Conservation (phyloP, 176 grass and related monocot species). For the Zoysia japonica region DNA sequence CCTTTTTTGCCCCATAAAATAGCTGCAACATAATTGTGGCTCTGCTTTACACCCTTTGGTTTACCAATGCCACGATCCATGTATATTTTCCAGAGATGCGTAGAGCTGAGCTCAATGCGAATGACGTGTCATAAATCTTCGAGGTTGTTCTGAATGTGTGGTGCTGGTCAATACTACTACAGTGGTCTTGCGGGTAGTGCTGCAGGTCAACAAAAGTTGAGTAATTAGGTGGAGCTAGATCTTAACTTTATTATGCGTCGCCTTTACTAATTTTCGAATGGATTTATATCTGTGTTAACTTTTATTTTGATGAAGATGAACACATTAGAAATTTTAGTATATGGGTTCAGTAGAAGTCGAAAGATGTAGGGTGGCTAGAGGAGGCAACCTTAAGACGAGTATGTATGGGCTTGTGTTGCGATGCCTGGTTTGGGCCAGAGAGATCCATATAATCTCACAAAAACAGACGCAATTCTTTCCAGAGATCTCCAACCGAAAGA, state of each 20-base stretch:
- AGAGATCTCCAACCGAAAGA: too few species aligned
- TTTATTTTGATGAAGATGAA: too few species aligned
- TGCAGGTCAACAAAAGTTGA: neutral
- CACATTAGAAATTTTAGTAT: too few species aligned
- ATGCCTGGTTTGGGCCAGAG: too few species aligned
- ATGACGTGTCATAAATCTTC: neutral
- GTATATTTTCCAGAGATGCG: neutral
- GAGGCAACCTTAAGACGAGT: too few species aligned
- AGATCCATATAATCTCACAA: too few species aligned
- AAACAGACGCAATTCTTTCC: too few species aligned
- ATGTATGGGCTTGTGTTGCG: too few species aligned
- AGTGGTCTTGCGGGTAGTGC: neutral
- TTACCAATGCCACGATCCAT: neutral
- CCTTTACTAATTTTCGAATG: too few species aligned
- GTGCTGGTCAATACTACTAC: neutral
- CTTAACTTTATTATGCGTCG: neutral
- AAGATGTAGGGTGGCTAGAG: too few species aligned
- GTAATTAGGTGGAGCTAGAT: neutral
- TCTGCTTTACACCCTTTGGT: constrained; percentile 5
- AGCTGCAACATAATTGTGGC: constrained; percentile 8
- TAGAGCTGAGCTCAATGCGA: neutral
- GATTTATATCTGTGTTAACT: too few species aligned
- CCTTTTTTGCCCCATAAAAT: constrained; percentile 15
- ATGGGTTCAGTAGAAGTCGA: too few species aligned
- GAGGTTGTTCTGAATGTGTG: neutral